Evolutionary conservation across 805 yeast genomes (phyloP).

Genomic region (Brettanomyces nanus): DNA sequence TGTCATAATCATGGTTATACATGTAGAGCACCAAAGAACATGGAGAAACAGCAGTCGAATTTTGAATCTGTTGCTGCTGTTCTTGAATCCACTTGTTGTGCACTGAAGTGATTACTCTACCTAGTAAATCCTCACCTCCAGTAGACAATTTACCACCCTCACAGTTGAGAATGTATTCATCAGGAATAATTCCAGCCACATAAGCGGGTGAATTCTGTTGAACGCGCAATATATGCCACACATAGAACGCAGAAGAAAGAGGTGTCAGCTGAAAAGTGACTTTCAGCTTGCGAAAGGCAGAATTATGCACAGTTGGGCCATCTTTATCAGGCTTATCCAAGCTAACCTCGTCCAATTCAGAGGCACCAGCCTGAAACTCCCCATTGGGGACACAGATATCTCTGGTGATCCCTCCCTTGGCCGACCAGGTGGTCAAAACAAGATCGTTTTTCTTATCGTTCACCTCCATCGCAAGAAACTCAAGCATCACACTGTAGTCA

Average conservation of each 20-base stretch:
- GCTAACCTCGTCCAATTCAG: constrained; percentile 23
- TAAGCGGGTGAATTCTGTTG: constrained; percentile 76
- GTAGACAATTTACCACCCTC: constrained; percentile 77
- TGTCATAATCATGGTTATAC: constrained; percentile 81
- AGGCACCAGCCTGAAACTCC: constrained; percentile 12
- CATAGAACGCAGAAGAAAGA: constrained; percentile 64
- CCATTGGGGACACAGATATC: constrained; percentile 28
- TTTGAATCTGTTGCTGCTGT: not conserved
- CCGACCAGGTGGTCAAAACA: constrained; percentile 68
- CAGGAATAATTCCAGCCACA: constrained; percentile 72
- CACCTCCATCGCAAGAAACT: constrained; percentile 22
- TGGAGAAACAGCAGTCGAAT: constrained; percentile 7
- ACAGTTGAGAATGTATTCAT: constrained; percentile 84
- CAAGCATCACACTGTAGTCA: constrained; percentile 15
- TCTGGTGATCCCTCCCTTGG: constrained; percentile 66
- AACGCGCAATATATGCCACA: constrained; percentile 78
- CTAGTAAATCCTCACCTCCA: constrained; percentile 79
- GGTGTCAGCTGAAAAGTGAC: constrained; percentile 73
- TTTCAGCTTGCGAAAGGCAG: constrained; percentile 47
- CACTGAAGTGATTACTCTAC: constrained; percentile 54
- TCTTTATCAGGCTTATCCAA: constrained; percentile 11
- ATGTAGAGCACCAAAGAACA: constrained; percentile 52
- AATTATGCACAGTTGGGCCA: constrained; percentile 18
- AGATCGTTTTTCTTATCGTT: constrained; percentile 24
- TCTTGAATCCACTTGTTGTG: constrained; percentile 23